Evolutionary conservation across 345 rosid genomes (phyloP).

Genomic region (Salix brachista): DNA sequence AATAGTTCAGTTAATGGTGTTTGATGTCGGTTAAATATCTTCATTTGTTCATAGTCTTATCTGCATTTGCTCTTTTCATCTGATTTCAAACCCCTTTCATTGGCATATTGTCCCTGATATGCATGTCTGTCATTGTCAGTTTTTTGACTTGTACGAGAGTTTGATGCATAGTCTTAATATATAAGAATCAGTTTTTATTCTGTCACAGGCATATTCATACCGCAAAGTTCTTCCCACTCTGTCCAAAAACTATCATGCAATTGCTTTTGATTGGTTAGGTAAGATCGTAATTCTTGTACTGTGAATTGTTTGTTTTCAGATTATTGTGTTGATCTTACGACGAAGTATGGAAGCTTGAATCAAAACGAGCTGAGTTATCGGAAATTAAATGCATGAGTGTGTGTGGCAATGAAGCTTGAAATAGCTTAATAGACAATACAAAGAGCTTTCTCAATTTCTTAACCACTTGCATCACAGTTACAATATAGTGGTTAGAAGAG

Average conservation of each 20-base stretch:
- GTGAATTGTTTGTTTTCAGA: background rate
- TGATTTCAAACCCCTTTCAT: background rate
- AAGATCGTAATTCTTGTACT: constrained; percentile 6
- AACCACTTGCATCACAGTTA: background rate
- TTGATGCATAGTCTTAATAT: background rate
- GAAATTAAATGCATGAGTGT: background rate
- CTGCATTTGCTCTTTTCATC: background rate
- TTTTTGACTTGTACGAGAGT: background rate
- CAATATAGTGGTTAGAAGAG: background rate
- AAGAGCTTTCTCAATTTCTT: background rate
- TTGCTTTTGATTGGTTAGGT: constrained; percentile 95
- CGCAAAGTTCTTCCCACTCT: constrained; percentile 73
- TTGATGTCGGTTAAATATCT: background rate
- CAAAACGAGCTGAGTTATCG: background rate
- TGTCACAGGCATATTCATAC: constrained; percentile 77
- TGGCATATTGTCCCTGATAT: background rate
- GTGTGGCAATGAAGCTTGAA: too few species aligned
- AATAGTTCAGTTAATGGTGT: background rate
- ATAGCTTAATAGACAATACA: background rate
- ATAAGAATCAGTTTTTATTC: background rate
- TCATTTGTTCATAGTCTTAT: background rate
- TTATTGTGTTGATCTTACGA: background rate
- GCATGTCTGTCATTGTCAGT: background rate
- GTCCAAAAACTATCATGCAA: constrained; percentile 64
- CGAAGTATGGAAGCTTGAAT: background rate